Evolutionary conservation across 2,329 filamentous ascomycete genomes (phyloP), one percentile per base, ranked within the genome.

Genomic region (Pestalotiopsis sp.): DNA sequence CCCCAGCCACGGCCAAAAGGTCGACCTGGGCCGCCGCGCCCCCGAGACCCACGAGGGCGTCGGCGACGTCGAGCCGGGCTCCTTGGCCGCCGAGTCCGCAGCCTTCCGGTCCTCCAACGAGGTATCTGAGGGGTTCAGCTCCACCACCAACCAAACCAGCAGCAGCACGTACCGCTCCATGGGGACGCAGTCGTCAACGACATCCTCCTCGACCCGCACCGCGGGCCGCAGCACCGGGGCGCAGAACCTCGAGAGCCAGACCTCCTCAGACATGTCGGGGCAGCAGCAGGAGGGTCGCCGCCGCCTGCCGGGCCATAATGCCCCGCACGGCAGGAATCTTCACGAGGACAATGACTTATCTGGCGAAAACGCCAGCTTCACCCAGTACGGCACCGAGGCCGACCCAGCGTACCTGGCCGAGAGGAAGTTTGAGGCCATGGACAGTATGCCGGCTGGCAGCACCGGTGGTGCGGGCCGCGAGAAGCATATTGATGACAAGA

Each of bases 81-180:
- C 92, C 6, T 89, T 97, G 4, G 93, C 93, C 12, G 91, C 89
- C 69, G 91, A 95, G 75, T 96, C 93, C 0, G 67, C 74, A 23
- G 66, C 74, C 25, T 80, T 89, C 69, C 81, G 84, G 61, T 73
- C 82, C 25, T 85, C 85, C 68, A 92, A 92, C 72, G 82, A 79
- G 13, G 93, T 93, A 74, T 82, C 86, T 56, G 31, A 36, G 31
- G 78, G 85, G 68, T 92, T 93, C 56, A 83, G 25, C 4, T 56
- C 36, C 9, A 12, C 57, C 11, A 23, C 38, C 11, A 58, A 57
- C 2, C 27, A 61, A 3, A 31, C 17, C 56, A 52, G 13, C 45
- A n/a, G 45, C 45, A 52, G 14, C 14, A 52, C 14, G 4, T 20
- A 20, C 20, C 56, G 12, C 23, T 25, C 56, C 20, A 20, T 14